These are phyloP conservation scores for Penicillium ucsense DNA, from an alignment of 495 filamentous ascomycete genomes.

Conservation along the genomic window DNA sequence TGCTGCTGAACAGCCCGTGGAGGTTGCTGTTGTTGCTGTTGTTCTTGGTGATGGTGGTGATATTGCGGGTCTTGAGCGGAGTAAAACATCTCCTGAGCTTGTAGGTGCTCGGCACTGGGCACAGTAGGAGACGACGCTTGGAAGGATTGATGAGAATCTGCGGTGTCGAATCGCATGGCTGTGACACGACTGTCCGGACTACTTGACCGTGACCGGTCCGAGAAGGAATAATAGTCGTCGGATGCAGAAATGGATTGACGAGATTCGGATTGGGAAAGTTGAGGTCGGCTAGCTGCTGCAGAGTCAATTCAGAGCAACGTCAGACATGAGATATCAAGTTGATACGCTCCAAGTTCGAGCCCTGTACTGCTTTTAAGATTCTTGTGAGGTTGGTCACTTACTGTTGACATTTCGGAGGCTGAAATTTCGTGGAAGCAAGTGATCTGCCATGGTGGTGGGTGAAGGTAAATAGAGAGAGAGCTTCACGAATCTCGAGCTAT, in stretches of 20 bases:
- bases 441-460: slow-evolving; percentile 13
- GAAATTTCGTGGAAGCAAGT: slow-evolving; percentile 14
- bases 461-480: slow-evolving; percentile 7
- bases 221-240: slow-evolving; percentile 60
- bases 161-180: slow-evolving; percentile 42
- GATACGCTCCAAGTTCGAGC: too few relatives aligned
- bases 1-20: neutral
- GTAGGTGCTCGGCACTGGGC: slow-evolving; percentile 18
- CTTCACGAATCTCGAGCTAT: slow-evolving; percentile 5
- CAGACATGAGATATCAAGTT: neutral
- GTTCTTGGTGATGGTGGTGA: slow-evolving; percentile 16
- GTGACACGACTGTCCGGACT: slow-evolving; percentile 39
- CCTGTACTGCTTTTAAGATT: too few relatives aligned
- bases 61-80: neutral
- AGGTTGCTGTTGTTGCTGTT: slow-evolving; percentile 11
- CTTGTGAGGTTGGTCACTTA: slow-evolving; percentile 6
- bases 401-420: slow-evolving; percentile 24
- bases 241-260: slow-evolving; percentile 55
- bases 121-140: slow-evolving; percentile 22
- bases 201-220: slow-evolving; percentile 36
- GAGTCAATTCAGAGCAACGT: slow-evolving; percentile 1
- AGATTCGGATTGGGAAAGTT: slow-evolving; percentile 43
- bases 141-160: slow-evolving; percentile 31
- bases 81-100: slow-evolving; percentile 5
- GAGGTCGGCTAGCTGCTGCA: slow-evolving; percentile 40